Conservation (phyloP, 1,139 yeast genomes). For the Yamadazyma membranifaciens region DNA sequence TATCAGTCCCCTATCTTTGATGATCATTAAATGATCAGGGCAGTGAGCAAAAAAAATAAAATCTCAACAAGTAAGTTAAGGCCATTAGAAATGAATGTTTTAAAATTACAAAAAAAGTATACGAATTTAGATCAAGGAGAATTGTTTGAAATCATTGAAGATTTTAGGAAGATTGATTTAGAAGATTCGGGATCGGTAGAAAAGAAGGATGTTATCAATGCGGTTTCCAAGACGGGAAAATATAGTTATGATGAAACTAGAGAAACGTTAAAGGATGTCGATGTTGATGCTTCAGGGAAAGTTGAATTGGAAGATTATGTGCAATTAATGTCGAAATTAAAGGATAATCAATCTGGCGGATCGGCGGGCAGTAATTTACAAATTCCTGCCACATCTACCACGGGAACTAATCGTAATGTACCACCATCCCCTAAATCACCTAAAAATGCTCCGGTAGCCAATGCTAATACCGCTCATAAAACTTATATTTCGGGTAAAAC, state of each 20-base stretch:
- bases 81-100: conserved; percentile 39
- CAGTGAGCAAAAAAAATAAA: conserved; percentile 4
- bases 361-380: conserved; percentile 10
- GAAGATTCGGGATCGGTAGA: conserved; percentile 97
- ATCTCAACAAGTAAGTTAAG: background rate
- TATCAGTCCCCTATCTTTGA: background rate
- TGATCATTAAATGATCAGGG: conserved; percentile 3
- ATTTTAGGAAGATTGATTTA: conserved; percentile 69
- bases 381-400: conserved; percentile 18
- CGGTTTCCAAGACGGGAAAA: conserved; percentile 74
- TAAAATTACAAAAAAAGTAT: conserved; percentile 70
- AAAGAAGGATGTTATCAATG: conserved; percentile 84
- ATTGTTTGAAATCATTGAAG: conserved; percentile 79
- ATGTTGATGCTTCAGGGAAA: conserved; percentile 95
- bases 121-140: conserved; percentile 86
- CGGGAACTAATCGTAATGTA: conserved; percentile 14
- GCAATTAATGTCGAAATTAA: conserved; percentile 73
- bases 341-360: conserved; percentile 34
- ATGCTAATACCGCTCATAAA: conserved; percentile 59
- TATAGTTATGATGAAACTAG: conserved; percentile 91
- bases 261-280: conserved; percentile 84
- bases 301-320: conserved; percentile 96
- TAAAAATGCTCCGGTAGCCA: conserved; percentile 38
- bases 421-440: conserved; percentile 24
- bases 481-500: conserved; percentile 78